Percentiles rank a stretch among this genome's conserved stretches.
Conservation (phyloP, 768 basidiomycete genomes). For the Tulasnella sp. region DNA sequence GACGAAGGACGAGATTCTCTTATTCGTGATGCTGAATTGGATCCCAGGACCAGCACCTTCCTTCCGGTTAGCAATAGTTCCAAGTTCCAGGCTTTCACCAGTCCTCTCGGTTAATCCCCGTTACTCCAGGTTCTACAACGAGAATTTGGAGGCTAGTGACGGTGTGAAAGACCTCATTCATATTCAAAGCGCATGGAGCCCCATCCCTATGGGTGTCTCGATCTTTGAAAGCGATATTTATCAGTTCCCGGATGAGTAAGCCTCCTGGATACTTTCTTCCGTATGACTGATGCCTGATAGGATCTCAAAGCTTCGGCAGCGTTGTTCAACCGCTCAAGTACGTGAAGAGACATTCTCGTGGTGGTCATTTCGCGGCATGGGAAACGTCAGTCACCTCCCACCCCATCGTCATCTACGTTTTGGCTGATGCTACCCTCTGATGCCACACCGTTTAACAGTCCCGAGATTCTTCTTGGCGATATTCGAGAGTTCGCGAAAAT, state of each 20-base stretch:
- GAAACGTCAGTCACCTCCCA: not conserved
- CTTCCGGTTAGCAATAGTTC: not conserved
- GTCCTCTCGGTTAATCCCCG: too few relatives aligned
- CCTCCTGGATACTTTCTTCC: not conserved
- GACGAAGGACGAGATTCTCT: slow-evolving; percentile 11
- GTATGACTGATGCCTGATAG: not conserved
- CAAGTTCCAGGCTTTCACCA: not conserved
- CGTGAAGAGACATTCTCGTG: slow-evolving; percentile 1
- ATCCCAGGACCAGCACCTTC: slow-evolving; percentile 4
- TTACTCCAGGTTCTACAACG: slow-evolving; percentile 6
- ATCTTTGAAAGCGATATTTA: slow-evolving; percentile 4
- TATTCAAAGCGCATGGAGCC: not conserved
- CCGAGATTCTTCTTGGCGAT: not conserved
- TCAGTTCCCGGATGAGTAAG: slow-evolving; percentile 10
- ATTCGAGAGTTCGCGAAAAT: not conserved
- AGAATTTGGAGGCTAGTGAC: not conserved
- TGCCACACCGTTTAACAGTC: not conserved
- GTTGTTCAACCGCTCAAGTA: slow-evolving; percentile 13
- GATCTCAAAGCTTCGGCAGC: not conserved
- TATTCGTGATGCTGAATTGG: slow-evolving; percentile 8
- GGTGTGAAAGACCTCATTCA: not conserved
- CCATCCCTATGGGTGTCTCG: slow-evolving; percentile 4
- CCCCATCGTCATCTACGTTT: not conserved
- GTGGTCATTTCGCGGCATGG: slow-evolving; percentile 14
- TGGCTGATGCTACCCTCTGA: not conserved